Evolutionary conservation across 2,329 filamentous ascomycete genomes (phyloP).

Genomic region (Pleurostoma richardsiae): DNA sequence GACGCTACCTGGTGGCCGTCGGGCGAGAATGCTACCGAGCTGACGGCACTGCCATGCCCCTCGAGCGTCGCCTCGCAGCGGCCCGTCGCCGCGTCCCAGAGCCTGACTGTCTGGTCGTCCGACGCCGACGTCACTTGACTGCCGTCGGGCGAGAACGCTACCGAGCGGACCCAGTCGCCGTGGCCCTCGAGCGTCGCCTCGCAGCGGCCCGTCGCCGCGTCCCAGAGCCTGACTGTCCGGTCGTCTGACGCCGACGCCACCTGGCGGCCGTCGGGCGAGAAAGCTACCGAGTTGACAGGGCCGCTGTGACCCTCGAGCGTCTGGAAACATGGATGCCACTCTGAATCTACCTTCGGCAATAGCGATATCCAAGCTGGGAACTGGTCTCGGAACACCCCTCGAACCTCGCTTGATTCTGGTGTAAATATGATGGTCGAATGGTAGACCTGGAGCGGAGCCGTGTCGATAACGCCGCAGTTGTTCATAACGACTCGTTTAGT

Average conservation of each 20-base stretch:
- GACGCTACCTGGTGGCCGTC: slow-evolving; percentile 1
- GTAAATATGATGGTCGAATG: too few species aligned
- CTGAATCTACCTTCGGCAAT: too few species aligned
- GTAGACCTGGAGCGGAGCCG: too few species aligned
- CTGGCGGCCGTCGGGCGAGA: slow-evolving; percentile 1
- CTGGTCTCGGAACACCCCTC: too few species aligned
- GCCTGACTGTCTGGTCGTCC: neutral
- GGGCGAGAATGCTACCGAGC: slow-evolving; percentile 1
- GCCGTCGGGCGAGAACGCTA: slow-evolving; percentile 3
- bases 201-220: slow-evolving; percentile 1
- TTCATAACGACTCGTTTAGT: too few species aligned
- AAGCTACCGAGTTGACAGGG: neutral
- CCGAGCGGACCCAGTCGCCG: neutral
- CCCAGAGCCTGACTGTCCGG: slow-evolving; percentile 1
- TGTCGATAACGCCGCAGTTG: too few species aligned
- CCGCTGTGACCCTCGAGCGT: slow-evolving; percentile 11
- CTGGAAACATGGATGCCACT: slow-evolving; percentile 7
- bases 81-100: slow-evolving; percentile 3
- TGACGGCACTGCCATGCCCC: slow-evolving; percentile 8
- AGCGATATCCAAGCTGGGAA: too few species aligned
- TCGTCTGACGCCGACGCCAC: slow-evolving; percentile 1
- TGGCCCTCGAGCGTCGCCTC: neutral
- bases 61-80: neutral
- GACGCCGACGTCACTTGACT: slow-evolving; percentile 2
- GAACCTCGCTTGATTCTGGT: too few species aligned